Conservation (phyloP, 106 monocot species). For the Dendrobium chrysotoxum region DNA sequence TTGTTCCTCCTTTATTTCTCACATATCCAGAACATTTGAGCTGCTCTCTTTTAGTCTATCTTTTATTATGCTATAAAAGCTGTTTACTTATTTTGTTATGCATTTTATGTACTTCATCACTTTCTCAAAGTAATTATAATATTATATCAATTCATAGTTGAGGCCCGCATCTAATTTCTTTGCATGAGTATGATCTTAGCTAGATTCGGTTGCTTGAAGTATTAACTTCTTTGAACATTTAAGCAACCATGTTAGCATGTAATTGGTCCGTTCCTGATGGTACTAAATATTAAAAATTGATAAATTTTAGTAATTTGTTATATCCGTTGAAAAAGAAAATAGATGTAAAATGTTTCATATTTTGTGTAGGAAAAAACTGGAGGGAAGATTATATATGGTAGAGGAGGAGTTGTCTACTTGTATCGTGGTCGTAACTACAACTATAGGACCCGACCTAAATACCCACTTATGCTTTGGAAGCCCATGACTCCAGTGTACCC, state of each 20-base stretch:
- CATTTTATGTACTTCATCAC: background rate
- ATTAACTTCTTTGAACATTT: no score
- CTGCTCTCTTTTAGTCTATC: background rate
- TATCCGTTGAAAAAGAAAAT: no score
- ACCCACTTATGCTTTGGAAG: slow-evolving; percentile 96
- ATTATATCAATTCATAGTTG: background rate
- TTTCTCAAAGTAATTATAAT: background rate
- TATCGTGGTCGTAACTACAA: slow-evolving; percentile 95
- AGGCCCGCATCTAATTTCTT: background rate
- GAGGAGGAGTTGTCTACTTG: slow-evolving; percentile 77
- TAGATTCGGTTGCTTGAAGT: no score
- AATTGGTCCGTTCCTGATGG: no score
- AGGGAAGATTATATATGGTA: slow-evolving; percentile 80
- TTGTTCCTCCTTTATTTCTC: background rate
- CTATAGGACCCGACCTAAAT: slow-evolving; percentile 68
- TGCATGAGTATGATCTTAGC: background rate
- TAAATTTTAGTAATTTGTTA: no score
- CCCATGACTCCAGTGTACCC: slow-evolving; percentile 89
- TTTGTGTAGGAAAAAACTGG: slow-evolving; percentile 86
- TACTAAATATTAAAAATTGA: no score
- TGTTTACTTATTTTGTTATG: background rate
- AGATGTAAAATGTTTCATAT: background rate
- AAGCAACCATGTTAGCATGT: no score
- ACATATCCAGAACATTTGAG: background rate
- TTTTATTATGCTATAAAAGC: background rate